Conservation (phyloP, 305 asterid genomes). For the Rubia tinctorum region DNA sequence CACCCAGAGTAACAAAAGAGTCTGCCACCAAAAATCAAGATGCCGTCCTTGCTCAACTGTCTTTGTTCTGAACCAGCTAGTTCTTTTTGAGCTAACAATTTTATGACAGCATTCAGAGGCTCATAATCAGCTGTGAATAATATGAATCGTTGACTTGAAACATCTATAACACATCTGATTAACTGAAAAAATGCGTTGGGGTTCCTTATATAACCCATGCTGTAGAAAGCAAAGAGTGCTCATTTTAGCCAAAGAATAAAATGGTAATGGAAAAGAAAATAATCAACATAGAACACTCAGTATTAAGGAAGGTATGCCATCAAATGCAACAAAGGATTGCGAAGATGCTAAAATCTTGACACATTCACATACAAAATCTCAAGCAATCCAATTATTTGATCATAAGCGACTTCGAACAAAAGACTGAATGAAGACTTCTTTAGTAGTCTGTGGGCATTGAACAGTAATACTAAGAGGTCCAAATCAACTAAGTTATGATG, state of each 20-base stretch:
- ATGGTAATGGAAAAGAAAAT: not conserved
- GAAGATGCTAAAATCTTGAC: not conserved
- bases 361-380: not conserved
- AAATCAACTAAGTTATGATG: not conserved
- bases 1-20: slow-evolving; percentile 88
- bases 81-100: slow-evolving; percentile 34
- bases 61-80: slow-evolving; percentile 39
- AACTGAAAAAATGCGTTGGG: slow-evolving; percentile 65
- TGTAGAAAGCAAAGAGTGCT: slow-evolving; percentile 34
- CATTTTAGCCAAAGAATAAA: slow-evolving; percentile 16
- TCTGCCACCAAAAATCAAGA: slow-evolving; percentile 52
- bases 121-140: slow-evolving; percentile 79
- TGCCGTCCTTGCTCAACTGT: slow-evolving; percentile 44
- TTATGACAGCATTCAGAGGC: slow-evolving; percentile 71
- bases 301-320: not conserved
- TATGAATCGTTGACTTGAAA: slow-evolving; percentile 57
- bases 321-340: not conserved
- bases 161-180: slow-evolving; percentile 47
- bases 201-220: slow-evolving; percentile 85
- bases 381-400: not conserved
- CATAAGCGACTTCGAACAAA: not conserved
- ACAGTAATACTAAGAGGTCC: not conserved
- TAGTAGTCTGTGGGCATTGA: not conserved
- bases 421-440: not conserved
- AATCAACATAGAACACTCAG: not conserved